Base-by-base conservation (phyloP, 2,329 filamentous ascomycete species). In the Falciphora oryzae region DNA sequence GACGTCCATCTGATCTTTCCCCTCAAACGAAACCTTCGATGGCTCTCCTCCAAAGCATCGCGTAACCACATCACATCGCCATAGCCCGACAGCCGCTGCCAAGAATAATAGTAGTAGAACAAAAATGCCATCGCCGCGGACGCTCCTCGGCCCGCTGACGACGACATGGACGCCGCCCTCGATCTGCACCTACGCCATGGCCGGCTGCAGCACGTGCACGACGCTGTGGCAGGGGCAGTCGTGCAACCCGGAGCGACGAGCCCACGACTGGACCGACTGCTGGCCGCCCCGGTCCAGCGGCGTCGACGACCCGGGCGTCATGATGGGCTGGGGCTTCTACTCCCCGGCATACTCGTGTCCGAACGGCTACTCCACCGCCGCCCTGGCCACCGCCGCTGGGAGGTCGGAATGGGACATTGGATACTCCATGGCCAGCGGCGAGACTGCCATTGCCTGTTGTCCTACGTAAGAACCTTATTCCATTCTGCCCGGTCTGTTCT, bases 401-500 rank as follows among this genome's bases (percentile, higher is more conserved):
- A 67, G 67, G 5, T 66, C 68, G 4, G 68, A 68, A 2, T 73
- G 69, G 66, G 28, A 67, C n/a, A 71, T 74, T 53, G 69, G 74
- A 64, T 75, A 71, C 59, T 63, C 67, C 2, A 65, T 75, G 53
- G 44, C 65, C 2, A 62, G 66, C 3, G 67, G 70, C 3, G 74
- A 75, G 65, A 76, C 74, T 13, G 74, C 69, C 2, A 63, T 75
- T 5, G 74, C 73, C 2, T 76, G 74, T 60, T 76, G 74, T 66
- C 74, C 74, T 29, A 65, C 66, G 66, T 67, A 44, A 16, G 61
- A 5, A 5, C 31, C 31, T n/a, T 32, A n/a, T 5, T 4, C 6
- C 11, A 18, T 44, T 22, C 44, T 61, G 16, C 7, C 31, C 56
- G 27, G 28, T 28, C 4, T 29, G 16, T 29, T 59, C 14, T 29